Evolutionary conservation across 441 rosid genomes (phyloP), one percentile per base, ranked within the genome.

Genomic region (Omphalea diandra): DNA sequence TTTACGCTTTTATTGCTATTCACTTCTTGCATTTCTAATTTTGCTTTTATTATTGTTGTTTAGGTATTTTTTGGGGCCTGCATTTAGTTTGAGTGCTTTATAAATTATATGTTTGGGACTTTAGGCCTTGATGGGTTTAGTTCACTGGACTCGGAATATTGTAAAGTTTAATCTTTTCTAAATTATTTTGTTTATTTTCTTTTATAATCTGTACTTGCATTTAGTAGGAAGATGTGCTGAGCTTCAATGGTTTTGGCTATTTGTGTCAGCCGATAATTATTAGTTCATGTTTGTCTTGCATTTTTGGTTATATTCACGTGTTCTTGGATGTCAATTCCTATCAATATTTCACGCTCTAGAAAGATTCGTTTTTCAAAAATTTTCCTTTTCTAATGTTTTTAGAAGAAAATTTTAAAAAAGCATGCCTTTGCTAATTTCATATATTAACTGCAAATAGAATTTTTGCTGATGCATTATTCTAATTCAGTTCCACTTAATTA

Each of bases 31-130:
- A n/a, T n/a, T n/a, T n/a, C n/a, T n/a, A n/a, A n/a, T n/a, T n/a
- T n/a, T n/a, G n/a, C n/a, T n/a, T n/a, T n/a, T n/a, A n/a, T n/a
- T n/a, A n/a, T n/a, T n/a, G n/a, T n/a, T n/a, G n/a, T n/a, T n/a
- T n/a, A n/a, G n/a, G n/a, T 63, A 14, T 63, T 63, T 63, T 22
- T 38, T 20, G 43, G 47, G 43, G 12, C n/a, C 58, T 29, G 44
- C 54, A 32, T 26, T 31, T 58, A 15, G 22, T 26, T 18, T 53
- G 24, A 15, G 5, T 65, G 49, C 33, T 33, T 55, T 47, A 10
- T 38, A 1, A 8, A n/a, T 40, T 18, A 8, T 61, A 40, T 18
- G 56, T 27, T 52, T 52, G 27, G 31, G 41, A 3, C 38, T 35
- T 3, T 35, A 3, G 7, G 33, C 10, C 8, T 63, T 64, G 9